phyloP scores from a whole-genome alignment of 2,329 filamentous ascomycete species.

The Hypoxylon sp. region DNA sequence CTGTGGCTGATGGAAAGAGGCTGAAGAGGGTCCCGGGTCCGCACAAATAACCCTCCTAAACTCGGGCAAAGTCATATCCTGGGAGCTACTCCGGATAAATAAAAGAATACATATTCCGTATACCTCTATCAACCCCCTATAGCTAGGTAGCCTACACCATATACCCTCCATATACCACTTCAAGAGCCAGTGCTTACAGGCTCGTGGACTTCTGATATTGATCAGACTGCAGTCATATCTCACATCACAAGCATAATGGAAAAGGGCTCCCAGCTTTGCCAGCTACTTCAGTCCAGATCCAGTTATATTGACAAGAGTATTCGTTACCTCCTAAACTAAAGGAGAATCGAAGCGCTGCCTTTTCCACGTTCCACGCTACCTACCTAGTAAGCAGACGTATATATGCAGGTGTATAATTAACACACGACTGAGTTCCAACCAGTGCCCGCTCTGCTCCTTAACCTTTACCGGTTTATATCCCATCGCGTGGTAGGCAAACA shows the following conservation, averaged over 20 bases:
- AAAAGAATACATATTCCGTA: no score
- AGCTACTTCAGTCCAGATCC: neutral
- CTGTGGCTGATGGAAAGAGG: no score
- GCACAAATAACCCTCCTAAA: no score
- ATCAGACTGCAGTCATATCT: neutral
- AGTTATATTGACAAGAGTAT: slow-evolving; percentile 21
- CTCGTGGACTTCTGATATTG: no score
- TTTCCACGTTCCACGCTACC: slow-evolving; percentile 1
- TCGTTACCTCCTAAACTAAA: slow-evolving; percentile 2
- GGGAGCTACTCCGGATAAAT: no score
- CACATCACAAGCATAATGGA: neutral
- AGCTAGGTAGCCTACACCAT: no score
- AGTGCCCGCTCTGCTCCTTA: slow-evolving; percentile 11
- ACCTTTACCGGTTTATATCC: slow-evolving; percentile 18
- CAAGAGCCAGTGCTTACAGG: no score
- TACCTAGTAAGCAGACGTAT: neutral
- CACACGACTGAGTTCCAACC: neutral
- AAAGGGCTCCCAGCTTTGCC: neutral
- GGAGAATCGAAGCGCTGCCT: slow-evolving; percentile 8
- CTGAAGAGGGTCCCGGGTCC: no score
- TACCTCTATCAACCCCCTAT: no score
- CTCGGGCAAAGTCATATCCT: no score
- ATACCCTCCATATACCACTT: no score
- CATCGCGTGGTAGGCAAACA: slow-evolving; percentile 11
- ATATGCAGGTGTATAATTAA: neutral